phyloP scores from a whole-genome alignment of 768 basidiomycete genomes.

The Rhodotorula babjevae region DNA sequence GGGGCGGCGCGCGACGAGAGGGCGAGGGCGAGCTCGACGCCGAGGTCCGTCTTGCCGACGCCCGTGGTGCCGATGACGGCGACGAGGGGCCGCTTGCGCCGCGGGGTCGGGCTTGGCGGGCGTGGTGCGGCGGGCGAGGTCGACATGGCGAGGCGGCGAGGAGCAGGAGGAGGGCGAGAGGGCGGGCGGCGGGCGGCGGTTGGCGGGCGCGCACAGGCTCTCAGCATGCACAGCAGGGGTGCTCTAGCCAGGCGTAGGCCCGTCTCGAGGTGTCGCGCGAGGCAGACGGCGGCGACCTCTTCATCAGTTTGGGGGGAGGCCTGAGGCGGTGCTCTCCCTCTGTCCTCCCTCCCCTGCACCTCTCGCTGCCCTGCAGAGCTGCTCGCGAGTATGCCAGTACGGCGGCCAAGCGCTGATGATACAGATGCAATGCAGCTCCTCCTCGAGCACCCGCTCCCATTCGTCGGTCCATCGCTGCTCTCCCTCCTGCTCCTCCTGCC shows the following conservation, averaged over 20 bases:
- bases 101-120: not conserved
- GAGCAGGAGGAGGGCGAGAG: not conserved
- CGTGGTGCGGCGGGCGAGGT: too few relatives aligned
- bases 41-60: conserved; percentile 89
- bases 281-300: not conserved
- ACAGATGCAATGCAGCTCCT: not conserved
- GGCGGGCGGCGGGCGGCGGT: not conserved
- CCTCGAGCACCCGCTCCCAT: too few relatives aligned
- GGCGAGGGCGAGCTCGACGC: conserved; percentile 73
- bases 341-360: too few relatives aligned
- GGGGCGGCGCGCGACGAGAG: conserved; percentile 8
- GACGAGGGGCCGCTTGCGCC: conserved; percentile 52
- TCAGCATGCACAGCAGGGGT: not conserved
- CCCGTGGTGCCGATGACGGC: conserved; percentile 88
- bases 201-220: not conserved
- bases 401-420: not conserved
- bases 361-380: not conserved
- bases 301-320: not conserved
- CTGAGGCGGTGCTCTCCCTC: not conserved
- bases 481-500: too few relatives aligned
- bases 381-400: too few relatives aligned
- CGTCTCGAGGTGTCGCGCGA: too few relatives aligned
- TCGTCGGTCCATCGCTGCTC: too few relatives aligned
- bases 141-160: not conserved
- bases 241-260: too few relatives aligned